Base-by-base conservation (phyloP, 352 stramenopile species). In the Phytophthora meadii region DNA sequence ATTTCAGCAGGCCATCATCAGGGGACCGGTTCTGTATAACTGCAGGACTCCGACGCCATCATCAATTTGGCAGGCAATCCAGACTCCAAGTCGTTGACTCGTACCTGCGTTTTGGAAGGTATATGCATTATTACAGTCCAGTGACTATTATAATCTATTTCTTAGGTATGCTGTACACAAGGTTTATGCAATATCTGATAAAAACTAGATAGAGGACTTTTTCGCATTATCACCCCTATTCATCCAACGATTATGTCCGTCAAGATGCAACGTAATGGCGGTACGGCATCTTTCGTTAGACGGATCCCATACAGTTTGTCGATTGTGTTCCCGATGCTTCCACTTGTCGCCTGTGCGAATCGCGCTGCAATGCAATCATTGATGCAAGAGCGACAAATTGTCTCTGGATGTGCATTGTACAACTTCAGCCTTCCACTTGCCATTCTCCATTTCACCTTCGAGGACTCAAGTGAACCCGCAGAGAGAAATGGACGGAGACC, bases 391-490 rank as follows among this genome's bases (percentile, higher is more conserved):
- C 36, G 27, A 30, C 27, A 30, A 36, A 34, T 32, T 57, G 50
- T 40, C 51, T 41, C 51, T 25, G 51, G 39, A 59, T 59, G 30
- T 36, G 30, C 9, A 2, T 36, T 36, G 8, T 36, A 59, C 51
- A 48, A 37, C 17, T 49, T 59, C 46, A 15, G 37, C 19, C 8
- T 17, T 28, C n/a, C 15, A 4, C 17, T 24, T 14, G 44, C 54
- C 55, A 54, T 63, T 63, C 55, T 55, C 22, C 30, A 41, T 49
- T 63, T 63, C 34, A 27, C 45, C 19, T 24, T 52, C 46, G 17
- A 41, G 49, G 22, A 4, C 49, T 17, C 41, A 67, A 48, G 30
- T 42, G 34, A 46, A 63, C 15, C 2, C 22, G 22, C 32, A 49
- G 12, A 10, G 41, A 19, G 6, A 36, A 54, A 17, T 44, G 36